Evolutionary conservation across 495 filamentous ascomycete species (phyloP), one percentile per base, ranked within the genome.

Genomic region (Aspergillus sclerotioniger): DNA sequence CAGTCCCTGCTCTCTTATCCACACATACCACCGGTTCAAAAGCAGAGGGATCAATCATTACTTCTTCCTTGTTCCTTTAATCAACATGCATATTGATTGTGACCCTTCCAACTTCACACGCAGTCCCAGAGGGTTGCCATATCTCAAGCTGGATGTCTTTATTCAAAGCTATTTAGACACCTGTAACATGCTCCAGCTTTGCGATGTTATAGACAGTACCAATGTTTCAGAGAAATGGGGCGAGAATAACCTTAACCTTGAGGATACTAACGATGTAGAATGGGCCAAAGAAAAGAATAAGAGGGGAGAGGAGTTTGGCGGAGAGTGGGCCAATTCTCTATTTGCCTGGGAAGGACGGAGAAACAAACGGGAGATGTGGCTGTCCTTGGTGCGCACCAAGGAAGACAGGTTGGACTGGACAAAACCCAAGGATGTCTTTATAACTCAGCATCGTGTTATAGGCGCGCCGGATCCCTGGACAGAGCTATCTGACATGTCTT

Each of bases 191-290:
- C 59, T 74, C 17, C 59, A 67, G 21, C 69, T 75, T 19, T 65
- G 60, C 35, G 72, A 75, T 61, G 61, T 71, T 44, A 67, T 75
- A 50, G 71, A 75, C 60, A 71, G 71, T 45, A 66, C 63, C 25
- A 65, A 75, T 60, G 59, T 75, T 46, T 68, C 71, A 17, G 67
- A 72, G 56, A 64, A 72, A 60, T 75, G 71, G 72, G 72, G 72
- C 46, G 51, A 57, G 43, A 44, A 59, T 43, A 61, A 75, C 47
- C 64, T 75, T 37, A 51, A 71, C 16, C 56, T 75, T 20, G 67
- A 75, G 15, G 69, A 69, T 28, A 57, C 58, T 21, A 69, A 67
- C 53, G 69, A 75, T 58, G 53, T 70, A 39, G 64, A 67, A 51
- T 75, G 71, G 71, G 63, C 67, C 47, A 56, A 45, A 28, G 54